Evolutionary conservation across 2,329 filamentous ascomycete genomes (phyloP).

Genomic region (Didymella sp.): DNA sequence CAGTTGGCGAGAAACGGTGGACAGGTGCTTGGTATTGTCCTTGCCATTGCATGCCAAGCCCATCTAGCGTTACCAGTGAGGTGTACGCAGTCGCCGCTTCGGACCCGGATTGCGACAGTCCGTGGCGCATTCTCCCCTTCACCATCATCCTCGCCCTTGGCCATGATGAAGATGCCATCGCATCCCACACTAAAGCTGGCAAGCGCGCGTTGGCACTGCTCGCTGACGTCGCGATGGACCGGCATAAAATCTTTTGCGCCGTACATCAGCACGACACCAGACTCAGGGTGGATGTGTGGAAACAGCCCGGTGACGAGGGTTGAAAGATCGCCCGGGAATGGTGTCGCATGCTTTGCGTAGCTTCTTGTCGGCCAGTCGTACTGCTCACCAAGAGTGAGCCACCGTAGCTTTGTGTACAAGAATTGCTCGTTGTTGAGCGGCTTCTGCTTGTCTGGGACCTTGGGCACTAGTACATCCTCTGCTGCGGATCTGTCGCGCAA

Average conservation of each 20-base stretch:
- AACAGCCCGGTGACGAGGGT: slow-evolving; percentile 74
- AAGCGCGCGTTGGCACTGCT: slow-evolving; percentile 80
- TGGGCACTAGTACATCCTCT: slow-evolving; percentile 59
- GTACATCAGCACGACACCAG: slow-evolving; percentile 94
- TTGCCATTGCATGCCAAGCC: slow-evolving; percentile 95
- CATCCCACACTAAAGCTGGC: slow-evolving; percentile 91
- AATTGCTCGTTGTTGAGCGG: slow-evolving; percentile 74
- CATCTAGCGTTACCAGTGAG: slow-evolving; percentile 84
- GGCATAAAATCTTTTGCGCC: slow-evolving; percentile 89
- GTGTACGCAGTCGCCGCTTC: slow-evolving; percentile 87
- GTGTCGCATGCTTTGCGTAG: slow-evolving; percentile 74
- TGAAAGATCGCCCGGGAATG: slow-evolving; percentile 78
- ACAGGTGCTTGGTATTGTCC: slow-evolving; percentile 80
- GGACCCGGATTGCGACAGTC: slow-evolving; percentile 57
- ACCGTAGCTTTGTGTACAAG: slow-evolving; percentile 82
- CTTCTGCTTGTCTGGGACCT: slow-evolving; percentile 74
- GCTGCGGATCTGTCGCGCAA: slow-evolving; percentile 37
- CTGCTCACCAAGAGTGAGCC: slow-evolving; percentile 93
- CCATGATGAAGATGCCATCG: slow-evolving; percentile 85
- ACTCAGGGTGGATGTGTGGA: slow-evolving; percentile 80
- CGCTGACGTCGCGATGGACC: slow-evolving; percentile 92
- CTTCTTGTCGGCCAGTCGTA: slow-evolving; percentile 94
- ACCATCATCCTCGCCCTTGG: slow-evolving; percentile 51
- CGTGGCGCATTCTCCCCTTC: slow-evolving; percentile 39
- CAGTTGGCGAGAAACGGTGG: slow-evolving; percentile 76